Base-by-base conservation (phyloP, 768 basidiomycete species). In the Leucogyrophana mollusca region DNA sequence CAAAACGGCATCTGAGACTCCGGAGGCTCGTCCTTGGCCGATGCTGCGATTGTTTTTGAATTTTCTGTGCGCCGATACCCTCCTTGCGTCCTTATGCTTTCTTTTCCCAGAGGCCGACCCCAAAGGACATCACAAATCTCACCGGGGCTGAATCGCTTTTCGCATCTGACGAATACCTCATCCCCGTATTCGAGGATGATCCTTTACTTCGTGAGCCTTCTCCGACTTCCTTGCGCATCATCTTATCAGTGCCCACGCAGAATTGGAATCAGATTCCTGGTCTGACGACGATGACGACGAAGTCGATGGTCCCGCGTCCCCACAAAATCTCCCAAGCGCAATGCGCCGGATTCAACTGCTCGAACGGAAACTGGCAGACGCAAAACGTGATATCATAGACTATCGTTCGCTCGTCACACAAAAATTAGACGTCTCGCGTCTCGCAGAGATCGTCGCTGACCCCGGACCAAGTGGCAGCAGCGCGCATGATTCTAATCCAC, bases 131-230 rank as follows among this genome's bases (percentile, higher is more conserved):
- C 11, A 53, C 59, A n/a, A 57, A 57, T 34, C 56, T 90, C 45
- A 76, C 74, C 23, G 82, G 82, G 17, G 60, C 66, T 0, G 87
- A 90, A 60, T 43, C 73, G 0, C 77, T 91, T 55, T 80, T 94
- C 50, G 61, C 70, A 10, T 79, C 83, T 7, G 94, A 98, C 58
- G 79, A 80, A 45, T 90, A 90, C 58, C 79, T 98, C 17, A 77
- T 80, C 33, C 95, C 95, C 2, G 81, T 79, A 22, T 54, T 96
- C 34, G 84, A 89, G 57, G 87, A 94, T 56, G 95, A 97, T 60
- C 87, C 92, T 2, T 67, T 96, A 10, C 83, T 98, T 18, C 90
- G 95, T 96, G 57, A 59, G 87, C 73, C 9, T 3, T 37, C 22
- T 21, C 27, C 13, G 27, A 30, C 6, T 43, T 25, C 40, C 18